Conservation (phyloP, 2,329 filamentous ascomycete species). For the Neofusicoccum laricinum region DNA sequence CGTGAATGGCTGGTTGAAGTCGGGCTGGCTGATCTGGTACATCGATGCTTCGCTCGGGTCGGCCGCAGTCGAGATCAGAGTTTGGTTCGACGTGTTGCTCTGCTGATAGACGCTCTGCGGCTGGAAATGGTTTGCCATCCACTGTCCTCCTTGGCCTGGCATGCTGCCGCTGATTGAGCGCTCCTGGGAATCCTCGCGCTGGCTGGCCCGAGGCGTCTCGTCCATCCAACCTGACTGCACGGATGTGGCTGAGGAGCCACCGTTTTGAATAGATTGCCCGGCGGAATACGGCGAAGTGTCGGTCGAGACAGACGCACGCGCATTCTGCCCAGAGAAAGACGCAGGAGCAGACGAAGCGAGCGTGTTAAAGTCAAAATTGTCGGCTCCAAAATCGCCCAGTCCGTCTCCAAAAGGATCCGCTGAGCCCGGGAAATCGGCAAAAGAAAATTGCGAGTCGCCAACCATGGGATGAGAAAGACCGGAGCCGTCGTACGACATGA, state of each 20-base stretch:
- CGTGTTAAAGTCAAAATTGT: conserved; percentile 26
- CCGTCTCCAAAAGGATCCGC: conserved; percentile 23
- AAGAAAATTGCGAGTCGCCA: conserved; percentile 21
- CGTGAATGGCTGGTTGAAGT: conserved; percentile 29
- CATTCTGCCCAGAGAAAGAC: conserved; percentile 29
- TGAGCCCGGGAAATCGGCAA: conserved; percentile 25
- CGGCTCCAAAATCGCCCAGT: conserved; percentile 26
- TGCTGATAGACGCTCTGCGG: conserved; percentile 35
- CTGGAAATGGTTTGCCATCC: conserved; percentile 24
- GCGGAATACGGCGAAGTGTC: conserved; percentile 36
- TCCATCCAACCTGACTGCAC: conserved; percentile 38
- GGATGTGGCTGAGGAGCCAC: conserved; percentile 33
- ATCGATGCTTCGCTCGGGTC: conserved; percentile 28
- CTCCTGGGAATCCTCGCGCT: conserved; percentile 25
- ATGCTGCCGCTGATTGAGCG: not conserved
- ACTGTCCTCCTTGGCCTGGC: conserved; percentile 1
- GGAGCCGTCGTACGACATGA: conserved; percentile 26
- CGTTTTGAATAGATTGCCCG: conserved; percentile 28
- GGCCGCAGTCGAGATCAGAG: conserved; percentile 31
- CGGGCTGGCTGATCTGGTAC: conserved; percentile 29
- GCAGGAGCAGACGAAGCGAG: conserved; percentile 25
- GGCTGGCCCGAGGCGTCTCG: conserved; percentile 23
- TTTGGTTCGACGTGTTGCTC: conserved; percentile 34
- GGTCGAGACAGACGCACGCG: conserved; percentile 30
- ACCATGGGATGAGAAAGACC: conserved; percentile 24